Evolutionary conservation across 805 yeast genomes (phyloP), one percentile per base, ranked within the genome.

Genomic region (Zygotorulaspora danielsina): DNA sequence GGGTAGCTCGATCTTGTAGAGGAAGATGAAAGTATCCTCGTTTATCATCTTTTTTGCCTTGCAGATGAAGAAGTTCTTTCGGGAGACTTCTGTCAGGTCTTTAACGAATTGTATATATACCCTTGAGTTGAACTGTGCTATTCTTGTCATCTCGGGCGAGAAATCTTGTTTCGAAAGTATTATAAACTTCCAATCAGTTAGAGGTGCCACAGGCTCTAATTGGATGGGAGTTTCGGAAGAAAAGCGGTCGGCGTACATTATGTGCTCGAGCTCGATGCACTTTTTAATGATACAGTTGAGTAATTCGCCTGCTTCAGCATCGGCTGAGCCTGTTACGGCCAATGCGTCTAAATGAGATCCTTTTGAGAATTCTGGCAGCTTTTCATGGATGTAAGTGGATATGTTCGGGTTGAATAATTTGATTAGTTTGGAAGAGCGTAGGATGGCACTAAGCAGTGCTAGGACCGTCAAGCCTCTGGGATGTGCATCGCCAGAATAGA

Each of bases 401-500:
- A 55, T 34, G 19, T 46, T 48, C 5, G 63, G 63, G 32, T 54
- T 52, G 21, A 54, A 36, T 16, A 26, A 17, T 22, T 39, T 25
- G 11, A 55, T 26, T 38, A 38, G 38, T 31, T 41, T 41, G 21
- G 47, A 46, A n/a, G 47, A 17, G 7, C 29, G 34, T 6, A 57
- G 28, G 12, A 53, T 45, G 5, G 41, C 38, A 9, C 38, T 27
- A 11, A 55, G 32, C 2, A 54, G 36, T 5, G 31, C 37, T 5
- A 41, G n/a, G 5, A 46, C 42, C 5, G 47, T 22, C 2, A 35
- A 18, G 4, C 38, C 35, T 30, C 57, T 48, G 5, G 52, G 34
- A 2, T 28, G 11, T 6, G 11, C 15, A 6, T 19, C 12, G 9
- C 13, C 34, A 17, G 19, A 32, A 8, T 32, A 29, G 19, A 47